A percentile compares a stretch with the other conserved stretches of the same genome.
These are phyloP conservation scores for Monilinia laxa DNA, from an alignment of 2,329 filamentous ascomycete genomes.

Conservation along the genomic window DNA sequence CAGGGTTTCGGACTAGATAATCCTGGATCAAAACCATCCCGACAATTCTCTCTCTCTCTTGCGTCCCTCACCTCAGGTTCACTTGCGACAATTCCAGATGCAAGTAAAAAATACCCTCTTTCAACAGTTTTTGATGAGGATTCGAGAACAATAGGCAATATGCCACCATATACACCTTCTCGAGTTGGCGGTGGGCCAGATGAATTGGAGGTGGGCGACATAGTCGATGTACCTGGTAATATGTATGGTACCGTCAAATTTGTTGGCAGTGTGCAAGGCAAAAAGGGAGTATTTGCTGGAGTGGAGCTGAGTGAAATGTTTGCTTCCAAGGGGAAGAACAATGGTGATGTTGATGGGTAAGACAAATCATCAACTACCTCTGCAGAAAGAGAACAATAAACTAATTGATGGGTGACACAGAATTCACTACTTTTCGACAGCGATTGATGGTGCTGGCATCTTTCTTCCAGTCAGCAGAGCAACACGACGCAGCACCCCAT, in stretches of 20 bases:
- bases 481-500: slow-evolving; percentile 61
- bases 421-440: slow-evolving; percentile 77
- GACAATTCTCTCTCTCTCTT: slow-evolving; percentile 71
- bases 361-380: slow-evolving; percentile 40
- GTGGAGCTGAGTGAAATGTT: slow-evolving; percentile 84
- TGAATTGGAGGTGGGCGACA: slow-evolving; percentile 72
- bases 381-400: slow-evolving; percentile 4
- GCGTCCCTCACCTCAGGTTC: slow-evolving; percentile 65
- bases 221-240: slow-evolving; percentile 87
- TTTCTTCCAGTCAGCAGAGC: slow-evolving; percentile 88
- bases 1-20: slow-evolving; percentile 10
- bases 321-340: slow-evolving; percentile 86
- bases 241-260: slow-evolving; percentile 92
- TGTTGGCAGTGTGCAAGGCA: slow-evolving; percentile 80
- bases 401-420: slow-evolving; percentile 44
- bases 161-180: slow-evolving; percentile 56
- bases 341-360: slow-evolving; percentile 91
- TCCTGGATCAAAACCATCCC: slow-evolving; percentile 40
- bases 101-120: slow-evolving; percentile 61
- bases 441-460: slow-evolving; percentile 78
- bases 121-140: slow-evolving; percentile 53
- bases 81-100: slow-evolving; percentile 65
- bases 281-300: slow-evolving; percentile 87
- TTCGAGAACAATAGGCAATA: slow-evolving; percentile 44
- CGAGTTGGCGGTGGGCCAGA: slow-evolving; percentile 47